phyloP scores from a whole-genome alignment of 2,329 filamentous ascomycete genomes.

The Mariannaea sp. region DNA sequence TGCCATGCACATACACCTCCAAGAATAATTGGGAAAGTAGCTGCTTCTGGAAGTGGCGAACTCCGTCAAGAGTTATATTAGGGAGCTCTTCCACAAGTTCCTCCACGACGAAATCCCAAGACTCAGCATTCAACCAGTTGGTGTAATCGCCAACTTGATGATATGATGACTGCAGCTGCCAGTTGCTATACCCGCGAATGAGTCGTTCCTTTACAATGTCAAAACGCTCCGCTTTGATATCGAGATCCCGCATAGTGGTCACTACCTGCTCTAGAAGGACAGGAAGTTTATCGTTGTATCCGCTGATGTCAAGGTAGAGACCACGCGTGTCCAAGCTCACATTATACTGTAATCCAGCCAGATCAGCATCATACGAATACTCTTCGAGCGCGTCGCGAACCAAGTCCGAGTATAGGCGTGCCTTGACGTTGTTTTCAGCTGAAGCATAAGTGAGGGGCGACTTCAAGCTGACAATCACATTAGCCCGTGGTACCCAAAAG shows the following conservation, averaged over 20 bases:
- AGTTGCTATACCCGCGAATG: slow-evolving; percentile 78
- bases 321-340: slow-evolving; percentile 75
- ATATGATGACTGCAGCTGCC: slow-evolving; percentile 86
- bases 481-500: slow-evolving; percentile 97
- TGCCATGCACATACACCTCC: slow-evolving; percentile 87
- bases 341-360: slow-evolving; percentile 85
- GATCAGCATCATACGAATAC: slow-evolving; percentile 94
- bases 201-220: slow-evolving; percentile 88
- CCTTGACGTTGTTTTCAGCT: slow-evolving; percentile 77
- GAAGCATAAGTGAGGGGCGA: slow-evolving; percentile 81
- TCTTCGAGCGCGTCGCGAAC: slow-evolving; percentile 88
- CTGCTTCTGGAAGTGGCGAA: slow-evolving; percentile 78
- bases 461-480: slow-evolving; percentile 78
- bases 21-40: slow-evolving; percentile 83
- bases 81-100: slow-evolving; percentile 79
- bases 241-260: slow-evolving; percentile 79
- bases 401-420: slow-evolving; percentile 80
- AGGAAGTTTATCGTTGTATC: slow-evolving; percentile 95
- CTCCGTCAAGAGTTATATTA: slow-evolving; percentile 72
- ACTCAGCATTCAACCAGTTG: slow-evolving; percentile 72
- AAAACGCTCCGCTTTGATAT: slow-evolving; percentile 86
- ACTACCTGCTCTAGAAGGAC: slow-evolving; percentile 91
- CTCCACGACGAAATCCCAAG: slow-evolving; percentile 78
- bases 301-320: slow-evolving; percentile 77
- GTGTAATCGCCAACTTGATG: slow-evolving; percentile 85